phyloP scores from a whole-genome alignment of 1,284 basidiomycete species.

The Irpex rosettiformis region DNA sequence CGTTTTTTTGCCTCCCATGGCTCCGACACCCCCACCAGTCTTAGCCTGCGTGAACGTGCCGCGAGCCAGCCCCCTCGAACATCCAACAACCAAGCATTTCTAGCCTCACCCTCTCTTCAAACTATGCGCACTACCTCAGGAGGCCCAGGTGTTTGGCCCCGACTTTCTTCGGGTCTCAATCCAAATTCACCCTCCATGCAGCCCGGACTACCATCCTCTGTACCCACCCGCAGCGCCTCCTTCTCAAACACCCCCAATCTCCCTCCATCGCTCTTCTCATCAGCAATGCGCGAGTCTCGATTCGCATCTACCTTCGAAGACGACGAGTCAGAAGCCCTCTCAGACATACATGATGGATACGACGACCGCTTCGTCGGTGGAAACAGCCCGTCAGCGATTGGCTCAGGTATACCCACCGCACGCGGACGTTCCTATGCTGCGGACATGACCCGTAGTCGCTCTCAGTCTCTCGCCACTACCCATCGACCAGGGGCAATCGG shows the following conservation, averaged over 20 bases:
- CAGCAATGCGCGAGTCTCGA: constrained; percentile 59
- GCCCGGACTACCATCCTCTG: constrained; percentile 33
- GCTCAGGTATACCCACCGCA: constrained; percentile 15
- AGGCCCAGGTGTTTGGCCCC: constrained; percentile 43
- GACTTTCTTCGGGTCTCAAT: constrained; percentile 36
- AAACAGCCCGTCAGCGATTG: constrained; percentile 23
- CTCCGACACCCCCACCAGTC: constrained; percentile 31
- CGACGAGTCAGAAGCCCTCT: constrained; percentile 61
- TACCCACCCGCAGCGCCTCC: constrained; percentile 62
- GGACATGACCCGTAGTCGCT: constrained; percentile 67
- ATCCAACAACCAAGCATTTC: constrained; percentile 39
- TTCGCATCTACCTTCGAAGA: constrained; percentile 71
- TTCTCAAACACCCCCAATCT: constrained; percentile 46
- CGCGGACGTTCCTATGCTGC: constrained; percentile 54
- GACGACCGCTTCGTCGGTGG: constrained; percentile 47
- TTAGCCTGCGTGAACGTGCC: constrained; percentile 49
- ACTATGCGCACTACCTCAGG: constrained; percentile 47
- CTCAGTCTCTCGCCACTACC: constrained; percentile 66
- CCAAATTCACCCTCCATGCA: constrained; percentile 23
- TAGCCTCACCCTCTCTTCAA: constrained; percentile 53
- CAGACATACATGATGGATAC: constrained; percentile 41
- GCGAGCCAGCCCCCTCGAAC: constrained; percentile 65
- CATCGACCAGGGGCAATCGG: constrained; percentile 48
- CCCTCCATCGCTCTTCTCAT: constrained; percentile 49
- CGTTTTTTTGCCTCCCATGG: constrained; percentile 45